Conservation (phyloP, 2,329 filamentous ascomycete species). For the Simplicillium sp. region DNA sequence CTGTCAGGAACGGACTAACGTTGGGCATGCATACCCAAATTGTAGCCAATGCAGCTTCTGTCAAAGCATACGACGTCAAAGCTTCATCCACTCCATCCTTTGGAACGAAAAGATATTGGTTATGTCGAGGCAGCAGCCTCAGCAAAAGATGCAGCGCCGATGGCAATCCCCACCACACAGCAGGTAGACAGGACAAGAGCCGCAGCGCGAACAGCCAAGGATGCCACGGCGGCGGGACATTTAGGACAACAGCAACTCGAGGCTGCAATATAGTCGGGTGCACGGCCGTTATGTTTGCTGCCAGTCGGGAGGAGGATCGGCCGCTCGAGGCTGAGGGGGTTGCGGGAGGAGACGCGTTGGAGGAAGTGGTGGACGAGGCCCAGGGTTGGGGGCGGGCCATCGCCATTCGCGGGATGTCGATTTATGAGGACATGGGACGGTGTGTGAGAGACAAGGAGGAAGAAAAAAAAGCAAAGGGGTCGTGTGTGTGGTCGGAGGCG, state of each 20-base stretch:
- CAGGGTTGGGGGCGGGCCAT: constrained; percentile 6
- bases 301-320: background rate
- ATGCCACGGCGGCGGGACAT: constrained; percentile 64
- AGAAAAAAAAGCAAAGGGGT: no score
- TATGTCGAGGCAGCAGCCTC: constrained; percentile 40
- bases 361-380: background rate
- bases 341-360: constrained; percentile 2
- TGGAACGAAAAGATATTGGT: constrained; percentile 16
- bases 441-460: no score
- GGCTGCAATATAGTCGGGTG: constrained; percentile 52
- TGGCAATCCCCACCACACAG: constrained; percentile 62
- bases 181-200: constrained; percentile 61
- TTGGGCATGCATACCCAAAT: constrained; percentile 54
- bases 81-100: constrained; percentile 8
- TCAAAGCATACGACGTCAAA: constrained; percentile 33
- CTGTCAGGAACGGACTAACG: background rate
- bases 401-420: constrained; percentile 2
- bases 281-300: background rate
- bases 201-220: constrained; percentile 63
- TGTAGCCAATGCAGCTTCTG: constrained; percentile 61
- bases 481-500: no score
- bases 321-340: constrained; percentile 1
- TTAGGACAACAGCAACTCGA: constrained; percentile 68
- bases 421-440: background rate
- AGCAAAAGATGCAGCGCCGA: constrained; percentile 60